A percentile compares a stretch with the other conserved stretches of the same genome.
Conservation (phyloP, 192 early-diverging fungal genomes). For the Umbelopsis sp. region DNA sequence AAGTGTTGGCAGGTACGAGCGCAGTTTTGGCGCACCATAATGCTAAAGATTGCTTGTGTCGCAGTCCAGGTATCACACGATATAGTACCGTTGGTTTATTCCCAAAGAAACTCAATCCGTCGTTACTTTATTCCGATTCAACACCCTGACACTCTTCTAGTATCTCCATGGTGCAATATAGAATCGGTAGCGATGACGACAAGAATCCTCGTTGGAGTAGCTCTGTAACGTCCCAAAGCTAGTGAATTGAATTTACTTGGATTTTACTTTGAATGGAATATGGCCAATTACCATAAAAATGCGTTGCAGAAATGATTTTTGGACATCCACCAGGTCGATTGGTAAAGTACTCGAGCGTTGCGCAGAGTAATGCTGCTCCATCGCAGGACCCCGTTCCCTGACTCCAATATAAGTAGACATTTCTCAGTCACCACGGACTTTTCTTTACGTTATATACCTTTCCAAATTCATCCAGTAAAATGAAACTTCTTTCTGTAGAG, state of each 20-base stretch:
- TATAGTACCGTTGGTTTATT: slow-evolving; percentile 60
- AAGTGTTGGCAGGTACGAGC: slow-evolving; percentile 27
- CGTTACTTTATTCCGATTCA: not conserved
- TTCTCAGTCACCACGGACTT: not conserved
- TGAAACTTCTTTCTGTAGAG: slow-evolving; percentile 56
- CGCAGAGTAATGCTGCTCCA: slow-evolving; percentile 82
- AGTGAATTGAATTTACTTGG: no score
- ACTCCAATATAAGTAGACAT: not conserved
- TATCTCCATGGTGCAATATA: slow-evolving; percentile 63
- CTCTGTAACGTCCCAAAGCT: slow-evolving; percentile 32
- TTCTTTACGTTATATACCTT: slow-evolving; percentile 46
- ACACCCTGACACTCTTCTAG: not conserved
- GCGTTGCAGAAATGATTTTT: slow-evolving; percentile 76
- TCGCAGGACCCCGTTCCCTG: slow-evolving; percentile 51
- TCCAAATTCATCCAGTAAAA: slow-evolving; percentile 86
- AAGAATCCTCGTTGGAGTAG: slow-evolving; percentile 54
- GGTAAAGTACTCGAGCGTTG: slow-evolving; percentile 63
- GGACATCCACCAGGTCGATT: slow-evolving; percentile 54
- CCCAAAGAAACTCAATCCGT: slow-evolving; percentile 35
- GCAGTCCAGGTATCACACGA: slow-evolving; percentile 47
- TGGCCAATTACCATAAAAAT: slow-evolving; percentile 75
- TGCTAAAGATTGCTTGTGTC: slow-evolving; percentile 45
- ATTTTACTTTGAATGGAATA: no score
- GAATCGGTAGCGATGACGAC: slow-evolving; percentile 39
- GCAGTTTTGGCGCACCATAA: slow-evolving; percentile 50